phyloP scores from a whole-genome alignment of 768 basidiomycete genomes.

The button mushroom (Agaricus bisporus) region DNA sequence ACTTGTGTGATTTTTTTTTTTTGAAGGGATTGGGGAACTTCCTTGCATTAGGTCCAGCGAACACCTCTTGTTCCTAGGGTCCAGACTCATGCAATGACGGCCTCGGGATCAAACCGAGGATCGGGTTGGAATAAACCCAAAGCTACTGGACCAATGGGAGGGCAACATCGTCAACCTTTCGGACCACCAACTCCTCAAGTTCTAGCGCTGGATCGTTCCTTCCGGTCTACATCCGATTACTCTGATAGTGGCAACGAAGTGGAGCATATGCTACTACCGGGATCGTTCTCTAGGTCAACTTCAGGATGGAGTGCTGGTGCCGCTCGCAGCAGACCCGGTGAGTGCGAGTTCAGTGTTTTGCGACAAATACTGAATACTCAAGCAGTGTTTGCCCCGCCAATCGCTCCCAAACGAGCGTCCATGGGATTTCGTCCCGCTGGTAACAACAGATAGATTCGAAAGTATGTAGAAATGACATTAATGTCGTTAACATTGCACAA shows the following conservation, averaged over 20 bases:
- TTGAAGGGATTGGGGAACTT: too few relatives aligned
- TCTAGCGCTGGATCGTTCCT: constrained; percentile 29
- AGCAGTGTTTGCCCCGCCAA: constrained; percentile 37
- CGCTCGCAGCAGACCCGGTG: constrained; percentile 6
- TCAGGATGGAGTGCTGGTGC: constrained; percentile 2
- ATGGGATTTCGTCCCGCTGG: constrained; percentile 41
- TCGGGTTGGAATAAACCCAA: constrained; percentile 6
- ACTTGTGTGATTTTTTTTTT: background rate
- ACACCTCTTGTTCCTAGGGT: constrained; percentile 58
- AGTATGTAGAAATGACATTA: background rate
- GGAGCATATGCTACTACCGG: constrained; percentile 52
- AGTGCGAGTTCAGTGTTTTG: background rate
- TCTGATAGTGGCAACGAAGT: constrained; percentile 70
- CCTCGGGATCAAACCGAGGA: constrained; percentile 16
- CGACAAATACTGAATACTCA: background rate
- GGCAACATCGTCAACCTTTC: constrained; percentile 45
- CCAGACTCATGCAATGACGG: constrained; percentile 19
- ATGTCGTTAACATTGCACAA: too few relatives aligned
- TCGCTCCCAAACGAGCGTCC: constrained; percentile 27
- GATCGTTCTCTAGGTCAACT: constrained; percentile 13
- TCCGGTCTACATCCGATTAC: constrained; percentile 46
- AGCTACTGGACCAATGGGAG: constrained; percentile 12
- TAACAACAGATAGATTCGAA: constrained; percentile 13
- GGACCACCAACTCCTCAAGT: constrained; percentile 15
- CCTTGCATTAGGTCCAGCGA: constrained; percentile 49